A percentile compares a stretch with the other conserved stretches of the same genome.
Conservation (phyloP, 345 rosid species). For the Eucalyptus victrix region DNA sequence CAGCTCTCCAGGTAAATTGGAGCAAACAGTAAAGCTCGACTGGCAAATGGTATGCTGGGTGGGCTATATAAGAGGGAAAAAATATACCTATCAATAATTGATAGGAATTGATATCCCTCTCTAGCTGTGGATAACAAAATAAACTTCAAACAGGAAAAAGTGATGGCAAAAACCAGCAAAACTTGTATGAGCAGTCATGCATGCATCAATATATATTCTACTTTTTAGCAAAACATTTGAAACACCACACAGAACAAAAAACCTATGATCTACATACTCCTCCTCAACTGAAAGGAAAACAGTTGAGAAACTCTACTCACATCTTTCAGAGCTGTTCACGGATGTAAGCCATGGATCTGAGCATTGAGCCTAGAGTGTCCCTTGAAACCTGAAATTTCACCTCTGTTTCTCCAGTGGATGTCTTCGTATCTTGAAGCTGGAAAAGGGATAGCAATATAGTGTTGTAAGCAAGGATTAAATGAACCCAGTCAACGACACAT, state of each 20-base stretch:
- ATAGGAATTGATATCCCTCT: background rate
- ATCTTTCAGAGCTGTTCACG: slow-evolving; percentile 40
- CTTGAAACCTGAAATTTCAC: slow-evolving; percentile 61
- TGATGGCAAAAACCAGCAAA: background rate
- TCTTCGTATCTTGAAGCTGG: slow-evolving; percentile 48
- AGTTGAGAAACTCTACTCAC: slow-evolving; percentile 11
- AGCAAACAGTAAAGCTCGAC: background rate
- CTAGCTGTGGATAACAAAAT: background rate
- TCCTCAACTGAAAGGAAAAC: background rate
- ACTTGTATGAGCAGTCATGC: background rate
- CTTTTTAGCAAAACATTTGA: background rate
- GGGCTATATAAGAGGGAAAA: background rate
- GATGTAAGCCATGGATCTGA: slow-evolving; percentile 52
- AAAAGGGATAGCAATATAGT: background rate
- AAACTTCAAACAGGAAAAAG: background rate
- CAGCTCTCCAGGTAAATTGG: background rate
- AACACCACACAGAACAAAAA: background rate
- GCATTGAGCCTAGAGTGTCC: slow-evolving; percentile 48
- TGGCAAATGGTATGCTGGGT: background rate
- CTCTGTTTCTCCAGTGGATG: slow-evolving; percentile 42
- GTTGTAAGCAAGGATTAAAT: background rate
- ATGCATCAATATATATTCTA: background rate
- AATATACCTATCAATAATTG: background rate
- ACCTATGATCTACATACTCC: background rate
- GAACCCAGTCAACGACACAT: background rate